Evolutionary conservation across 345 rosid species (phyloP).

Genomic region (Ceriops decandra): DNA sequence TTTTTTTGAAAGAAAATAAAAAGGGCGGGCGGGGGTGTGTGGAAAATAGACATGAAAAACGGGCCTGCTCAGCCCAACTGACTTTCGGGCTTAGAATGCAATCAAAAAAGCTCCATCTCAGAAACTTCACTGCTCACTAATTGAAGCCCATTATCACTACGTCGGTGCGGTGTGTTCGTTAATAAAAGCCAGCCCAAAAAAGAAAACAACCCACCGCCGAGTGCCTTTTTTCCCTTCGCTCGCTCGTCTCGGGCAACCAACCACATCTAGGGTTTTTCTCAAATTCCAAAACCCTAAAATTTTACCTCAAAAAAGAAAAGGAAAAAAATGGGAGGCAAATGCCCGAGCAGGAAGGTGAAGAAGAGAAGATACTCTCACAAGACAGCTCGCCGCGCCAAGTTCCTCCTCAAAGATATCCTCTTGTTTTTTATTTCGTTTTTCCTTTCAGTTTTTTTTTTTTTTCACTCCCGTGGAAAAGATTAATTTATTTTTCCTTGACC

Average conservation of each 20-base stretch:
- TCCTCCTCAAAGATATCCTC: conserved; percentile 82
- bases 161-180: background rate
- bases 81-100: no score
- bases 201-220: background rate
- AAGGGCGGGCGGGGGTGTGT: no score
- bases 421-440: background rate
- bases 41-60: no score
- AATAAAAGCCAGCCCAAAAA: background rate
- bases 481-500: conserved; percentile 32
- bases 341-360: conserved; percentile 71
- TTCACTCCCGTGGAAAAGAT: background rate
- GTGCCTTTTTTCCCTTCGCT: background rate
- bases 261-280: conserved; percentile 11
- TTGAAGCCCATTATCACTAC: background rate
- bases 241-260: background rate
- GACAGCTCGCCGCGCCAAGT: conserved; percentile 79
- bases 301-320: no score
- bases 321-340: conserved; percentile 26
- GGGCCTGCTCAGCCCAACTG: no score
- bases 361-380: conserved; percentile 92
- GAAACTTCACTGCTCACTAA: background rate
- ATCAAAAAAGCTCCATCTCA: no score
- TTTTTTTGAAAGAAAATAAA: no score
- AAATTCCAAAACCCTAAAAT: background rate
- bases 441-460: background rate